Base-by-base conservation (phyloP, 306 rosid species). In the Inga leiocalycina region DNA sequence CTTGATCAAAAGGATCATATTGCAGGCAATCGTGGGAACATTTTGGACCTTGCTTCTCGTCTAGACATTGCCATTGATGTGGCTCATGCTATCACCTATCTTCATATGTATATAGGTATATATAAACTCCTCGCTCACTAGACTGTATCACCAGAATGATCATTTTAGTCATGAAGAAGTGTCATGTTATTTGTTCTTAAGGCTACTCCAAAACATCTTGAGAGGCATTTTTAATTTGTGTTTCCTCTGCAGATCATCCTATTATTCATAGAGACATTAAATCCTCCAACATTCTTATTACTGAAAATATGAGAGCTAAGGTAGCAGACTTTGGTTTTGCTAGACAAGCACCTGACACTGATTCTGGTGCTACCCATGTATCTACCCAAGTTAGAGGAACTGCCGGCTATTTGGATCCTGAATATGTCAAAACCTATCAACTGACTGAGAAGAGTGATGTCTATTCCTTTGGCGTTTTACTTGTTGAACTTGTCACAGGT, bases 371-470 rank as follows among this genome's bases (percentile, higher is more conserved):
- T 71, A 97, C 99, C 16, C 99, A 97, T 81, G 88, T 97, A 45
- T 97, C 97, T 34, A 97, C 99, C 72, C 99, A 90, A 90, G 94
- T 97, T 59, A 97, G 94, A 77, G 99, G 99, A 87, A 94, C 99
- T 34, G 99, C 99, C n/a, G 99, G 99, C 57, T 97, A 97, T 89
- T 88, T 97, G 93, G 99, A 97, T 71, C 99, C 99, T 19, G 99
- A 97, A 79, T 97, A 97, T 91, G 87, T 97, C 66, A 94, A 86
- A 88, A 94, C 98, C 41, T 92, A 97, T 82, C 99, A 92, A 61
- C 97, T 97, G 51, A 97, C 98, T 6, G 98, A 94, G 65, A 97
- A 94, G 87, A 97, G 99, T 82, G 99, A 97, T n/a, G 98, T 94
- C 66, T 97, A 91, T 82, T 97, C 99, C 15, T 97, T 94, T 81